A percentile compares a stretch with the other conserved stretches of the same genome.
Evolutionary conservation across 2,329 filamentous ascomycete genomes (phyloP).

Genomic region (Fusarium clavum): DNA sequence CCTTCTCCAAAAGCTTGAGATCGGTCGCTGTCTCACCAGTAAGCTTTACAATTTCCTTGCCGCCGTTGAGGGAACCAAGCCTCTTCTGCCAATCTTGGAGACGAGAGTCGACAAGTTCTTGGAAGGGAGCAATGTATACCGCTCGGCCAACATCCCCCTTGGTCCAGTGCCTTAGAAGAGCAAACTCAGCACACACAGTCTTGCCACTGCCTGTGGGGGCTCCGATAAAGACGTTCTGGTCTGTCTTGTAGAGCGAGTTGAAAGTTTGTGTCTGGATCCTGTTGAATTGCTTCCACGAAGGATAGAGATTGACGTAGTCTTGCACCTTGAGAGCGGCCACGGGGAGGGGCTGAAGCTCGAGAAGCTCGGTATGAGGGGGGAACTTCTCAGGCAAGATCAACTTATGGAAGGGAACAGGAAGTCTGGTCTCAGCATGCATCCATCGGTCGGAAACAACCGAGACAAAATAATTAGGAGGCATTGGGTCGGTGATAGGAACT

Average conservation of each 20-base stretch:
- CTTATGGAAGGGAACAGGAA: slow-evolving; percentile 95
- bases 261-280: slow-evolving; percentile 98
- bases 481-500: slow-evolving; percentile 94
- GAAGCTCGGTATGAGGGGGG: slow-evolving; percentile 88
- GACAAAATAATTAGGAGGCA: slow-evolving; percentile 99
- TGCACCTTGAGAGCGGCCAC: slow-evolving; percentile 88
- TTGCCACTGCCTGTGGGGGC: slow-evolving; percentile 96
- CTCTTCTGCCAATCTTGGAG: slow-evolving; percentile 88
- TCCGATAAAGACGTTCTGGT: slow-evolving; percentile 94
- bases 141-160: slow-evolving; percentile 71
- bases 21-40: slow-evolving; percentile 94
- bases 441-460: slow-evolving; percentile 94
- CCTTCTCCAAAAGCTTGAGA: slow-evolving; percentile 85
- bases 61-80: slow-evolving; percentile 77
- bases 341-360: slow-evolving; percentile 91
- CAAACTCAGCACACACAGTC: slow-evolving; percentile 96
- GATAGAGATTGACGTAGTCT: slow-evolving; percentile 85
- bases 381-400: slow-evolving; percentile 95
- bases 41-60: slow-evolving; percentile 91
- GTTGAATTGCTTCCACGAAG: slow-evolving; percentile 90
- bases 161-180: slow-evolving; percentile 88
- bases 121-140: slow-evolving; percentile 94
- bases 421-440: slow-evolving; percentile 97
- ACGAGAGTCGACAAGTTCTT: slow-evolving; percentile 87
- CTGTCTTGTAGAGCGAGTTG: slow-evolving; percentile 88